Evolutionary conservation across 257 asterid genomes (phyloP).

Genomic region (Ilex asprella): DNA sequence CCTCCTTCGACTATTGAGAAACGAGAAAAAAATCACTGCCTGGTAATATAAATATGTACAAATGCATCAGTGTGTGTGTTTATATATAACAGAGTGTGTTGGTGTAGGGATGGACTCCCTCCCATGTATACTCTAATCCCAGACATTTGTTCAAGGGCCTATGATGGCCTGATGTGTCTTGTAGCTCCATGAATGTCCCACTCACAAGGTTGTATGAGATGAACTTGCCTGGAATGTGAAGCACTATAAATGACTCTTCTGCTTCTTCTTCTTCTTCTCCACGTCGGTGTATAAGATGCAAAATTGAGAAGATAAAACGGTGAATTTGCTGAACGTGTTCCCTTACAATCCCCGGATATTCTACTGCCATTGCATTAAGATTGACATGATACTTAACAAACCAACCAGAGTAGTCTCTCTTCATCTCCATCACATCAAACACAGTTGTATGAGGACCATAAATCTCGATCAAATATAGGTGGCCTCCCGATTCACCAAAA

Average conservation of each 20-base stretch:
- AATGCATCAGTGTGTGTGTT: too few species aligned
- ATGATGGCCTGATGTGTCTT: too few species aligned
- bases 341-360: background rate
- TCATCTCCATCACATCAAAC: background rate
- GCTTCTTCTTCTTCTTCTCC: background rate
- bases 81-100: too few species aligned
- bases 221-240: background rate
- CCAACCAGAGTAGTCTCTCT: background rate
- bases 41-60: too few species aligned
- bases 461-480: background rate
- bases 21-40: too few species aligned
- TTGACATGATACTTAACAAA: background rate
- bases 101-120: too few species aligned
- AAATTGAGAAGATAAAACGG: background rate
- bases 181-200: background rate
- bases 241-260: background rate
- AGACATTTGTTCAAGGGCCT: too few species aligned
- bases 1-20: too few species aligned
- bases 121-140: too few species aligned
- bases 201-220: background rate
- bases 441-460: background rate
- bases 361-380: background rate
- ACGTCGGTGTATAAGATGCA: background rate
- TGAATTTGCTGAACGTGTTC: background rate
- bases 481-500: background rate